Base-by-base conservation (phyloP, 1,284 basidiomycete species). In the Rhodotorula sp. region DNA sequence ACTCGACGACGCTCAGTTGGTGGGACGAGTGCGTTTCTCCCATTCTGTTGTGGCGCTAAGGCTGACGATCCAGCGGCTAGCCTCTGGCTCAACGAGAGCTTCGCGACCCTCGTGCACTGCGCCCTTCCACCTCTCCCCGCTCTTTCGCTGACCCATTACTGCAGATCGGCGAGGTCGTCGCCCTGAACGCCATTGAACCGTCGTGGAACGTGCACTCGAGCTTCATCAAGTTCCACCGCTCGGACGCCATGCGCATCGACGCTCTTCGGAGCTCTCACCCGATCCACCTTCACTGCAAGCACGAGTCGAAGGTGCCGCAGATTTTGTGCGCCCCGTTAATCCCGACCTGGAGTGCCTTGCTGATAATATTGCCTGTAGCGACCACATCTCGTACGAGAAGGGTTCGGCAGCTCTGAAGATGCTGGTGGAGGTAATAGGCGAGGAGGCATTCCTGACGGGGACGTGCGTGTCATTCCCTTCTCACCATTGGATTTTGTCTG, bases 241-340 rank as follows among this genome's bases (percentile, higher is more conserved):
- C 82, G 58, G 78, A 82, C 39, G 94, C 95, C 22, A 86, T 97
- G 46, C 84, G 85, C 50, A 86, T 97, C 67, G 96, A 99, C 80
- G 88, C 91, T 19, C 93, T 95, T 81, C 84, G 91, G 25, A 96
- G 94, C 25, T 95, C 92, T 44, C 96, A 99, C 82, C 91, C 95
- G 1, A 93, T 99, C 79, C 94, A 99, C 82, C 92, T 97, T 32
- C 90, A 90, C 17, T 93, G 91, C 79, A 91, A 91, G 0, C 91
- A 95, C 54, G 74, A 75, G 56, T 66, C 69, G 10, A 76, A 68
- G 56, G 70, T 75, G n/a, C 66, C 72, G 56, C 73, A 72, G 56
- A 72, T 63, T 50, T 76, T 74, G 29, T 73, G 70, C 44, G 70
- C 68, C 41, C 61, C n/a, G n/a, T n/a, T n/a, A 70, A 39, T 61